Conservation (phyloP, 441 rosid species). For the Melastoma candidum region DNA sequence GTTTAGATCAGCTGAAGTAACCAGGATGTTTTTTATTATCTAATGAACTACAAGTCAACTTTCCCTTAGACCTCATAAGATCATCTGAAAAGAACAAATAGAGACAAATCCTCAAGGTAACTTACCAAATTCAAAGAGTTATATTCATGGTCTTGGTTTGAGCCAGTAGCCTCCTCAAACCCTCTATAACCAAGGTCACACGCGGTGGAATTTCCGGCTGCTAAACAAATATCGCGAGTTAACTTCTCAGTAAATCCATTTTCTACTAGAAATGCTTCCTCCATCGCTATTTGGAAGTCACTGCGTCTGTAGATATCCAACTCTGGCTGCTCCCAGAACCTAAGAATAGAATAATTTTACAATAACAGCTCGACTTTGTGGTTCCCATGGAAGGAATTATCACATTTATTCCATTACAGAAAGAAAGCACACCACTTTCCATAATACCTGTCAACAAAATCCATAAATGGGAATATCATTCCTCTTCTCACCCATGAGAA, state of each 20-base stretch:
- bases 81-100: too few relatives aligned
- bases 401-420: too few relatives aligned
- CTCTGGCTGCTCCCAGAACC: slow-evolving; percentile 82
- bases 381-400: too few relatives aligned
- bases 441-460: slow-evolving; percentile 63
- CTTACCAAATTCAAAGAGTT: slow-evolving; percentile 50
- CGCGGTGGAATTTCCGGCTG: slow-evolving; percentile 59
- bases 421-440: too few relatives aligned
- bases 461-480: slow-evolving; percentile 84
- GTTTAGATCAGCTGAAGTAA: too few relatives aligned
- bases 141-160: slow-evolving; percentile 62
- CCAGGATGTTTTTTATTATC: too few relatives aligned
- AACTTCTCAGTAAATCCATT: slow-evolving; percentile 89
- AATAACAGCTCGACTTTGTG: too few relatives aligned
- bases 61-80: too few relatives aligned
- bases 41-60: too few relatives aligned
- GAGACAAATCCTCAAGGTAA: background rate
- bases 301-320: slow-evolving; percentile 44
- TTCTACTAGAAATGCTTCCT: slow-evolving; percentile 91
- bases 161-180: slow-evolving; percentile 75
- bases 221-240: slow-evolving; percentile 71
- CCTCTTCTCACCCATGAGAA: slow-evolving; percentile 89
- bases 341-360: slow-evolving; percentile 19
- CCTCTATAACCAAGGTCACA: slow-evolving; percentile 59
- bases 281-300: slow-evolving; percentile 71